These are phyloP conservation scores for Russula brevipes DNA, from an alignment of 768 basidiomycete species.

Conservation along the genomic window DNA sequence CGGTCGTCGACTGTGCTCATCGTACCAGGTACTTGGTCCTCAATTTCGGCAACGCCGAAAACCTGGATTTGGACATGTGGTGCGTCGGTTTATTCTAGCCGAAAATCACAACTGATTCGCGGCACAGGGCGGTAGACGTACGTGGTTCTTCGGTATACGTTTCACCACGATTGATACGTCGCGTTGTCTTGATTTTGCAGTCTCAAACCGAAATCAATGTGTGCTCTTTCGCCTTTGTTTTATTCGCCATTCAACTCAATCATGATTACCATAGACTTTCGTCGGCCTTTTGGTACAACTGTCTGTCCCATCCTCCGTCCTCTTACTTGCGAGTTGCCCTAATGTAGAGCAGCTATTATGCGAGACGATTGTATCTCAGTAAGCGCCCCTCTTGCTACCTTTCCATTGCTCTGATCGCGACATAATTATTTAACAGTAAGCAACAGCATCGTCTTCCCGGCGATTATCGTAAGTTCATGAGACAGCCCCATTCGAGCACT, in stretches of 20 bases:
- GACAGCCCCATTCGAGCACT: no score
- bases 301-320: neutral
- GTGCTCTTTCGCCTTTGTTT: neutral
- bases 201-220: neutral
- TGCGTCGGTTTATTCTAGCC: conserved; percentile 26
- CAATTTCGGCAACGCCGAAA: conserved; percentile 38
- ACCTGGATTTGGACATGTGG: conserved; percentile 40
- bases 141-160: conserved; percentile 5
- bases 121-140: conserved; percentile 25
- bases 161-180: conserved; percentile 25
- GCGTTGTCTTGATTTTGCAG: neutral
- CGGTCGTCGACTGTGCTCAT: neutral
- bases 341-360: neutral
- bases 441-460: neutral
- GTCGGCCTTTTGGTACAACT: neutral
- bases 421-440: neutral
- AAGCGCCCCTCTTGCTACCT: neutral
- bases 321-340: neutral
- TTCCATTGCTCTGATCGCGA: neutral
- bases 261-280: neutral
- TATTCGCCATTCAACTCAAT: neutral
- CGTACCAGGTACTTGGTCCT: conserved; percentile 41
- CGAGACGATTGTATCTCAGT: conserved; percentile 6
- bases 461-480: neutral
- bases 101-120: neutral